Conservation (phyloP, 192 early-diverging fungal species). For the Dimargaris cristalligena region DNA sequence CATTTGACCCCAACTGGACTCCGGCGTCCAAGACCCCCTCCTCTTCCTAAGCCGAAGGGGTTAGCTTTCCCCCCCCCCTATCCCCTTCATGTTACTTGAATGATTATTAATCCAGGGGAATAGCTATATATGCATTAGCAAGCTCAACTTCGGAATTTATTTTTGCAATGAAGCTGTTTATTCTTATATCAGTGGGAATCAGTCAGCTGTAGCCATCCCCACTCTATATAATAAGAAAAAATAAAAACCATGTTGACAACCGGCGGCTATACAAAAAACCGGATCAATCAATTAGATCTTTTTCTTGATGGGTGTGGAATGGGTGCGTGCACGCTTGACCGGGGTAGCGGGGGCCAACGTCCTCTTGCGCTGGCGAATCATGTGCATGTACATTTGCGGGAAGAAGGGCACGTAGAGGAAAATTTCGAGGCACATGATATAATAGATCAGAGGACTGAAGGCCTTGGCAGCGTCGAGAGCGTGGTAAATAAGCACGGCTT, state of each 20-base stretch:
- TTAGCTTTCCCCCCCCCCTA: no score
- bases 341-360: constrained; percentile 33
- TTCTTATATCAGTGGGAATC: no score
- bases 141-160: no score
- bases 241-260: no score
- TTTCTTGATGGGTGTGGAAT: constrained; percentile 5
- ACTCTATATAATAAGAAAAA: no score
- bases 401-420: constrained; percentile 61
- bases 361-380: constrained; percentile 77
- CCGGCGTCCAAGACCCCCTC: background rate
- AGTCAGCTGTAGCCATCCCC: no score
- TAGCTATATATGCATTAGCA: no score
- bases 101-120: background rate
- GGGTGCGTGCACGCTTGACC: background rate
- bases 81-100: background rate
- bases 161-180: no score
- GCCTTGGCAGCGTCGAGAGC: constrained; percentile 42
- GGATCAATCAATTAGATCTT: no score
- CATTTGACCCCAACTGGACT: constrained; percentile 24
- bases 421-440: constrained; percentile 36
- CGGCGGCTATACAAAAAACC: no score
- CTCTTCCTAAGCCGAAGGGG: no score
- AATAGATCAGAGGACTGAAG: constrained; percentile 36
- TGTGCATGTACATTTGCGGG: constrained; percentile 77
- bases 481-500: constrained; percentile 59